A percentile compares a stretch with the other conserved stretches of the same genome.
Conservation (phyloP, 768 basidiomycete species). For the Tylopilus balloui region DNA sequence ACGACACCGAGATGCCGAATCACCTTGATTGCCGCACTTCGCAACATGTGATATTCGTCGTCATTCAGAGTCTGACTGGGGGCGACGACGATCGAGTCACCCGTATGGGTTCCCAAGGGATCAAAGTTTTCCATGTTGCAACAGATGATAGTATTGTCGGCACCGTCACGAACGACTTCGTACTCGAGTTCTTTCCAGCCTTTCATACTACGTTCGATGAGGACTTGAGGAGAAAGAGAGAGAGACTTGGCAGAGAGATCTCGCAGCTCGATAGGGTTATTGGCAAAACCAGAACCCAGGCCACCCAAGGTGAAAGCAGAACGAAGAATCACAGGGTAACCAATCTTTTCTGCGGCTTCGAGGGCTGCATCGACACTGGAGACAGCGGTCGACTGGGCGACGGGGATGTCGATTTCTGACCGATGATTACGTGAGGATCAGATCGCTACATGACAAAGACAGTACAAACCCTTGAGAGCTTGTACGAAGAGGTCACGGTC, state of each 20-base stretch:
- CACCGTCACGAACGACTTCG: conserved; percentile 96
- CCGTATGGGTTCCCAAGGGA: conserved; percentile 97
- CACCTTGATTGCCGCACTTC: conserved; percentile 95
- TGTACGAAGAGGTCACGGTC: conserved; percentile 94
- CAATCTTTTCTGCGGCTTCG: conserved; percentile 83
- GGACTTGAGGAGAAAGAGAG: conserved; percentile 87
- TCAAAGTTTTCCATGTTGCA: conserved; percentile 99
- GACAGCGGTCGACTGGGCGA: conserved; percentile 92
- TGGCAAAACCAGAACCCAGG: conserved; percentile 96
- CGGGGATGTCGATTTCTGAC: conserved; percentile 95
- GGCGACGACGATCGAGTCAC: conserved; percentile 98
- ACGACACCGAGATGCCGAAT: conserved; percentile 88
- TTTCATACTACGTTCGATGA: conserved; percentile 97
- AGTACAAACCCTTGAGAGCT: conserved; percentile 80
- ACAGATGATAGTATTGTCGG: conserved; percentile 99
- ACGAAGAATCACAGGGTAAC: conserved; percentile 96
- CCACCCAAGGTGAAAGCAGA: conserved; percentile 97
- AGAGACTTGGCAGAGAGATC: conserved; percentile 91
- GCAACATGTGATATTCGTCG: conserved; percentile 98
- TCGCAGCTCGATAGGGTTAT: conserved; percentile 89
- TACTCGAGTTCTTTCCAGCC: conserved; percentile 99
- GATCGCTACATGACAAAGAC: background rate
- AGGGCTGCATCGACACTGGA: conserved; percentile 94
- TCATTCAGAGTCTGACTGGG: conserved; percentile 97
- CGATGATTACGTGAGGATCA: conserved; percentile 4